Percentiles rank a stretch among this genome's conserved stretches.
Evolutionary conservation across 192 early-diverging fungal genomes (phyloP).

Genomic region (Coemansia sp.): DNA sequence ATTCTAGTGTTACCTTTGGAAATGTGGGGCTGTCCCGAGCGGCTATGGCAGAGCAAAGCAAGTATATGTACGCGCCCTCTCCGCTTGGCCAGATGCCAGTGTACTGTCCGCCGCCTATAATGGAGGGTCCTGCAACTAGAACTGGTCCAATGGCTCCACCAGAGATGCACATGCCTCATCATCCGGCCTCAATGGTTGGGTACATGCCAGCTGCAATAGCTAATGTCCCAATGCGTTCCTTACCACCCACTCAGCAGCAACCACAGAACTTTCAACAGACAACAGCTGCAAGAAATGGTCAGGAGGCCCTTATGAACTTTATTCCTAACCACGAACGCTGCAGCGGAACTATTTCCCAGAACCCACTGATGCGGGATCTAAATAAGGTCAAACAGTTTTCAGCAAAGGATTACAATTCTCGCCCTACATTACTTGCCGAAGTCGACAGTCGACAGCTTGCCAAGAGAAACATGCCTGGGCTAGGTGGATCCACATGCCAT

Average conservation of each 20-base stretch:
- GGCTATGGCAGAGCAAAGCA: constrained; percentile 6
- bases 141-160: not conserved
- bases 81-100: constrained; percentile 32
- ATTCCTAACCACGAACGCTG: constrained; percentile 23
- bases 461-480: constrained; percentile 46
- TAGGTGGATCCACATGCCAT: constrained; percentile 43
- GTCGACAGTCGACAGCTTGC: constrained; percentile 41
- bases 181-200: constrained; percentile 1
- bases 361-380: constrained; percentile 52
- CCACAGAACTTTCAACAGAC: constrained; percentile 14
- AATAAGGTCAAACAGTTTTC: constrained; percentile 51
- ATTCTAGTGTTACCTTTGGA: constrained; percentile 15
- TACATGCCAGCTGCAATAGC: constrained; percentile 7
- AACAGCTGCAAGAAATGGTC: not conserved
- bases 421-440: constrained; percentile 49
- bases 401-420: constrained; percentile 34
- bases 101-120: constrained; percentile 13
- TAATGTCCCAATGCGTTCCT: not conserved
- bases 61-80: constrained; percentile 37
- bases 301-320: constrained; percentile 39
- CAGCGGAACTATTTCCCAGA: constrained; percentile 29
- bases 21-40: constrained; percentile 18
- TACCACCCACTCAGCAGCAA: constrained; percentile 5
- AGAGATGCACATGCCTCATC: constrained; percentile 2
- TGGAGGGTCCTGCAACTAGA: constrained; percentile 3